phyloP scores from a whole-genome alignment of 2,329 filamentous ascomycete species.

The Pseudogymnoascus sp. region DNA sequence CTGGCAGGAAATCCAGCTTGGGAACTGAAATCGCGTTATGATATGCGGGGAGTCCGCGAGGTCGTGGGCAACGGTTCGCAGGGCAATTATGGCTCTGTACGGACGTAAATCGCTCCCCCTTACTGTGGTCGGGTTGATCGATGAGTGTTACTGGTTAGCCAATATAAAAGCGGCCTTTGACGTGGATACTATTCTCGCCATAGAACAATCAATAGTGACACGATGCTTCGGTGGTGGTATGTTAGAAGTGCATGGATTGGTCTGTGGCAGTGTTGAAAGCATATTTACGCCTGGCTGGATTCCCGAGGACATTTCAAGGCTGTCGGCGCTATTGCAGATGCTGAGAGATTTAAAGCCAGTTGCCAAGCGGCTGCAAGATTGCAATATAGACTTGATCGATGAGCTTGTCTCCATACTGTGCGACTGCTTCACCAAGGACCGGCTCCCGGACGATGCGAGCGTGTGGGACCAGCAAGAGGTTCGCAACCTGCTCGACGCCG shows the following conservation, averaged over 20 bases:
- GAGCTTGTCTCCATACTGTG: not conserved
- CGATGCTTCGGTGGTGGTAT: not conserved
- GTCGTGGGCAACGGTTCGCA: not conserved
- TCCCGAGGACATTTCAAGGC: not conserved
- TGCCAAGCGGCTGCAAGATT: not conserved
- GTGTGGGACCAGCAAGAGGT: not conserved
- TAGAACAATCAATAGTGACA: not conserved
- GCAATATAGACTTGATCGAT: not conserved
- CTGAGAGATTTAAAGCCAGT: not conserved
- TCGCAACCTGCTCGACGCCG: not conserved
- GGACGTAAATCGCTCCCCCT: not conserved
- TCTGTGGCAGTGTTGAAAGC: not conserved
- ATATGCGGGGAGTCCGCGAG: not conserved
- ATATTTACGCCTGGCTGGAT: not conserved
- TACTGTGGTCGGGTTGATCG: not conserved
- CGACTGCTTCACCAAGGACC: not conserved
- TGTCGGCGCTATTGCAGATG: not conserved
- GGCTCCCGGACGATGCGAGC: not conserved
- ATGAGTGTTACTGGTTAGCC: not conserved
- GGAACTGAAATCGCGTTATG: not conserved
- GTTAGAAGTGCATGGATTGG: not conserved
- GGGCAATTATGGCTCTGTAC: not conserved
- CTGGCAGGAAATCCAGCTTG: not conserved
- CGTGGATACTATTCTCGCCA: not conserved
- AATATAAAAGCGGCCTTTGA: not conserved